Evolutionary conservation across 148 eudicot genomes (phyloP), one percentile per base, ranked within the genome.

Genomic region (Nepenthes gracilis): DNA sequence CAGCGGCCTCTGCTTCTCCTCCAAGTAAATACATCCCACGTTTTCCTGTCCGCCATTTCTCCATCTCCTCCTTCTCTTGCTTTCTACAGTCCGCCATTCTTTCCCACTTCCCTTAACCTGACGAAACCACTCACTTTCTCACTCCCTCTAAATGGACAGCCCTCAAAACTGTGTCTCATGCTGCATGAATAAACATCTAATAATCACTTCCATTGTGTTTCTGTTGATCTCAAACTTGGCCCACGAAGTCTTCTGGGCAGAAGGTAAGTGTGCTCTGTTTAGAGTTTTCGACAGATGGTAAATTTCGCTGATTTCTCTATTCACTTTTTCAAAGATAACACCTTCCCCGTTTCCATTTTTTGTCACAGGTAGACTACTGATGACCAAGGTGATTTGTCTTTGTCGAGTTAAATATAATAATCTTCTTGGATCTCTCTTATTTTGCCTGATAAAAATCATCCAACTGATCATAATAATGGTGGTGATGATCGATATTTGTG

Each of bases 261-360:
- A 64, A 54, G 67, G 67, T 64, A 12, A 55, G 64, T 47, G 64
- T 54, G 58, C 48, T 45, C 6, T 45, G 48, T 45, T 45, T 11
- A 5, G 23, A 6, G 11, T 5, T 45, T 5, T 5, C 48, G 23
- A 23, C 23, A 23, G 23, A 23, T 0, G 23, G 0, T 23, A 23
- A 23, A 23, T 23, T 23, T 23, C 38, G 13, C 33, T 8, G 4
- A 8, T 40, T 40, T 8, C 4, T 40, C 8, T 40, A 4, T 23
- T 23, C 23, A 23, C 0, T 23, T 23, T 23, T 23, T 23, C 23
- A 23, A 40, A 40, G 8, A 40, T 8, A 40, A 40, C 23, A 40
- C 8, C 45, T 3, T 4, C 8, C 8, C 1, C 8, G 4, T 40
- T 40, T 8, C 4, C 45, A 3, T 23, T 1, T 37, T 57, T 57